Percentiles rank a stretch among this genome's conserved stretches.
Evolutionary conservation across 768 basidiomycete genomes (phyloP).

Genomic region (Filobasidium floriforme): DNA sequence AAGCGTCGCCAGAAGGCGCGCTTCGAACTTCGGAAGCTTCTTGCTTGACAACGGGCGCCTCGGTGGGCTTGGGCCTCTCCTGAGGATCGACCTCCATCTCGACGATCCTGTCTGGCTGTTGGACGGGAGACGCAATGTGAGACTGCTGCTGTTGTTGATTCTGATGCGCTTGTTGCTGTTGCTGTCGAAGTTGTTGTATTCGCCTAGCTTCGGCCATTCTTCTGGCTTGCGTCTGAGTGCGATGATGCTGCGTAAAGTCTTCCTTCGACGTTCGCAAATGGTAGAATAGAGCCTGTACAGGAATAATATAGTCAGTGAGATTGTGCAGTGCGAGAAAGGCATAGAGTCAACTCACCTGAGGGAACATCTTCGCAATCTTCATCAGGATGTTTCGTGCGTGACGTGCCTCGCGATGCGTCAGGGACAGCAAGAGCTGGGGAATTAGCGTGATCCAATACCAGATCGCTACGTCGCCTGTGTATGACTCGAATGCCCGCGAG

Average conservation of each 20-base stretch:
- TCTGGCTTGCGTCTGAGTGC: slow-evolving; percentile 28
- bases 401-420: slow-evolving; percentile 84
- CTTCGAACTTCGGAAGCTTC: neutral
- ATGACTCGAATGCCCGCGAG: slow-evolving; percentile 63
- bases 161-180: neutral
- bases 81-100: neutral
- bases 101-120: neutral
- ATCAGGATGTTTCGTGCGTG: slow-evolving; percentile 82
- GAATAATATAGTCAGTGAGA: neutral
- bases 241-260: slow-evolving; percentile 51
- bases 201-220: neutral
- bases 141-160: neutral
- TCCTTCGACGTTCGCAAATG: slow-evolving; percentile 77
- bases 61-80: neutral
- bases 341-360: slow-evolving; percentile 60
- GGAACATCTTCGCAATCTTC: slow-evolving; percentile 81
- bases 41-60: neutral
- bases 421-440: slow-evolving; percentile 81
- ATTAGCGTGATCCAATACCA: slow-evolving; percentile 99
- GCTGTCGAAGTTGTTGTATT: neutral
- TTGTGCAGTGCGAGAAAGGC: too few species aligned
- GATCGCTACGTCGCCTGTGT: slow-evolving; percentile 89
- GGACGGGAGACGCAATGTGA: neutral
- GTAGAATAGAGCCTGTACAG: slow-evolving; percentile 79
- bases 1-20: neutral